Evolutionary conservation across 1,284 basidiomycete species (phyloP).

Genomic region (Cutaneotrichosporon daszewskae): DNA sequence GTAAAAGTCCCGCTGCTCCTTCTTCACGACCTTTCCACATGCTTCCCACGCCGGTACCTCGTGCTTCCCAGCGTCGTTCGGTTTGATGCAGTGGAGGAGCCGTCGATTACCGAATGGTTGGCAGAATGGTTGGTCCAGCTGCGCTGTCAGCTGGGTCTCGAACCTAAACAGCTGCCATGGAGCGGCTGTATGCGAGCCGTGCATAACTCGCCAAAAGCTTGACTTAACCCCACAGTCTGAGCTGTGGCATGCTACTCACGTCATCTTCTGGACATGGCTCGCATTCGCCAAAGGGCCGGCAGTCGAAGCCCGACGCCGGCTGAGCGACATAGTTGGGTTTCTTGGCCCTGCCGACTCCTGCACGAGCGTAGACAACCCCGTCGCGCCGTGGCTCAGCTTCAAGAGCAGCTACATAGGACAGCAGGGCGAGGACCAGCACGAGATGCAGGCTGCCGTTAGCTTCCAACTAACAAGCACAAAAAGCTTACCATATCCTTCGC

Average conservation of each 20-base stretch:
- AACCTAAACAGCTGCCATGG: neutral
- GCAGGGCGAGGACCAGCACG: conserved; percentile 22
- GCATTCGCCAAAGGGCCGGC: conserved; percentile 71
- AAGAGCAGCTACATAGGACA: too few species aligned
- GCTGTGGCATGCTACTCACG: conserved; percentile 58
- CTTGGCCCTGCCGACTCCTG: neutral
- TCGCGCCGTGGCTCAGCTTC: too few species aligned
- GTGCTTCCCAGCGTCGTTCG: conserved; percentile 13
- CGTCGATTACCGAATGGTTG: conserved; percentile 84
- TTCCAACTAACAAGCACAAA: neutral
- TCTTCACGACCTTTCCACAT: conserved; percentile 71
- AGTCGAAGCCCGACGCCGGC: conserved; percentile 49
- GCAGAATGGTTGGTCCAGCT: conserved; percentile 81
- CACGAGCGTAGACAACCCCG: neutral
- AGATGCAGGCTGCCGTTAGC: conserved; percentile 10
- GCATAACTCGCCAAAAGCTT: too few species aligned
- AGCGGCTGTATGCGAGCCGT: too few species aligned
- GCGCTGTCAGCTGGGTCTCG: conserved; percentile 5
- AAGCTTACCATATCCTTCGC: conserved; percentile 11
- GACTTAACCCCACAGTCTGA: too few species aligned
- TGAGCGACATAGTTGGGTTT: conserved; percentile 29
- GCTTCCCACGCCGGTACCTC: conserved; percentile 81
- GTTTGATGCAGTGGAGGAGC: conserved; percentile 68
- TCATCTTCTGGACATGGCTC: conserved; percentile 73
- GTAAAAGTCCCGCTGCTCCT: conserved; percentile 75